Conservation (phyloP, 257 asterid species). For the Salvia rosmarinus region DNA sequence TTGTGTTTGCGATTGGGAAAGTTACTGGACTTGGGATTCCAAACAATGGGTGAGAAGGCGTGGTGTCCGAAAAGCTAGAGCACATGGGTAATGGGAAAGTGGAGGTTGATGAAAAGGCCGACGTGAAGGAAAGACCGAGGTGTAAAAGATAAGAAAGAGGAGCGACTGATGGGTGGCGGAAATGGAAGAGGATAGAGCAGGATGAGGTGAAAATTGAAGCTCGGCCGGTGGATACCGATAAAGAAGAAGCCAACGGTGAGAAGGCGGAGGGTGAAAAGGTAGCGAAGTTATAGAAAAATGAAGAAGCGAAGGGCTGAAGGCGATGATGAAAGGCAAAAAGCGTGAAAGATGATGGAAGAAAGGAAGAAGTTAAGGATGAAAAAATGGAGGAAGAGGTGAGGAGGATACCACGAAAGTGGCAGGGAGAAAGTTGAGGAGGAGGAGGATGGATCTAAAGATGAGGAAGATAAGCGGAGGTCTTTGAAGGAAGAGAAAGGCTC, state of each 20-base stretch:
- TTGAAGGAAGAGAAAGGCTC: slow-evolving; percentile 34
- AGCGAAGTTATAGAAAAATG: slow-evolving; percentile 26
- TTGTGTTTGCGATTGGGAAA: slow-evolving; percentile 11
- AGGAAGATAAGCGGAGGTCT: slow-evolving; percentile 42
- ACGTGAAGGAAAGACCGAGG: slow-evolving; percentile 39
- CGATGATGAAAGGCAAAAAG: slow-evolving; percentile 35
- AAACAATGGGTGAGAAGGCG: slow-evolving; percentile 68
- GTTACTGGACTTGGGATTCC: slow-evolving; percentile 11
- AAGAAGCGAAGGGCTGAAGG: slow-evolving; percentile 29
- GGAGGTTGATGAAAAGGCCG: slow-evolving; percentile 33
- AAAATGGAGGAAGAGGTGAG: slow-evolving; percentile 39
- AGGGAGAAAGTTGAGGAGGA: slow-evolving; percentile 41
- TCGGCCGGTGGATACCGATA: slow-evolving; percentile 50
- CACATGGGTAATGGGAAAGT: slow-evolving; percentile 49
- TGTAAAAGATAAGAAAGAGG: slow-evolving; percentile 32
- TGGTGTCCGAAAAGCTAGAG: slow-evolving; percentile 48
- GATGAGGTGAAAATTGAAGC: slow-evolving; percentile 40
- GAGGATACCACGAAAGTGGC: slow-evolving; percentile 30
- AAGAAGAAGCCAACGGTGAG: slow-evolving; percentile 41
- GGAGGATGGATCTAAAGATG: slow-evolving; percentile 42
- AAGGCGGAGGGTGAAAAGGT: slow-evolving; percentile 33
- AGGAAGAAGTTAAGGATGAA: slow-evolving; percentile 37
- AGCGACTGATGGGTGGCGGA: slow-evolving; percentile 35
- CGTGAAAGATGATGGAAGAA: slow-evolving; percentile 31
- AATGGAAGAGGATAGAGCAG: slow-evolving; percentile 39